Conservation (phyloP, 2,329 filamentous ascomycete species). For the Talaromyces atroroseus region DNA sequence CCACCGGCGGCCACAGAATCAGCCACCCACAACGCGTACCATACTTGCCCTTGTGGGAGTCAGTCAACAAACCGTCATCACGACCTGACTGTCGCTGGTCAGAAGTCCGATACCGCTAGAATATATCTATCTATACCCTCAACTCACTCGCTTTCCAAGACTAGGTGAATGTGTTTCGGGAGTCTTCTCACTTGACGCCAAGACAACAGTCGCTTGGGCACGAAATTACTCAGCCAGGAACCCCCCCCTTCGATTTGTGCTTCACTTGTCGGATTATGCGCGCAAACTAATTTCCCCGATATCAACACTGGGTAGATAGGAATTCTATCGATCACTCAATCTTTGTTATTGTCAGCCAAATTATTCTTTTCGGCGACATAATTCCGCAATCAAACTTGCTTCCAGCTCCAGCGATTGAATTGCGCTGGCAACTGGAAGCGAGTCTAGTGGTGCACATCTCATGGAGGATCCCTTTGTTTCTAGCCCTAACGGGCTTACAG, state of each 20-base stretch:
- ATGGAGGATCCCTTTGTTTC: conserved; percentile 57
- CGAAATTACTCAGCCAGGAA: conserved; percentile 2
- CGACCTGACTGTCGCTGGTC: background rate
- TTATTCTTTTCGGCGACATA: conserved; percentile 2
- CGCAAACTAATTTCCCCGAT: background rate
- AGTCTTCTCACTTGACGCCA: conserved; percentile 2
- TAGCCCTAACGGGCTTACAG: conserved; percentile 37
- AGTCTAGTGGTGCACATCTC: conserved; percentile 17
- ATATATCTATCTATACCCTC: background rate
- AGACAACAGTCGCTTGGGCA: conserved; percentile 8
- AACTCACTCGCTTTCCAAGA: background rate
- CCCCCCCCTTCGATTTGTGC: background rate
- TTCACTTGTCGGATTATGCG: conserved; percentile 3
- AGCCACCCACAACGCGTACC: conserved; percentile 13
- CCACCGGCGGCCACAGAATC: background rate
- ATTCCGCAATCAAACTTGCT: conserved; percentile 2
- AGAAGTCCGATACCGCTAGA: background rate
- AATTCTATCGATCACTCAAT: background rate
- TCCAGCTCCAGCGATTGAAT: conserved; percentile 14
- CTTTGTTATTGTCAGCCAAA: background rate
- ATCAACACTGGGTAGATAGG: background rate
- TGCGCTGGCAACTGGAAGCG: conserved; percentile 15
- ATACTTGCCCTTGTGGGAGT: conserved; percentile 2
- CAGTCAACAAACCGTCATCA: conserved; percentile 7
- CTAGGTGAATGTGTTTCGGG: background rate